A percentile compares a stretch with the other conserved stretches of the same genome.
These are phyloP conservation scores for Aureobasidium sp. DNA, from an alignment of 2,329 filamentous ascomycete genomes.

Conservation along the genomic window DNA sequence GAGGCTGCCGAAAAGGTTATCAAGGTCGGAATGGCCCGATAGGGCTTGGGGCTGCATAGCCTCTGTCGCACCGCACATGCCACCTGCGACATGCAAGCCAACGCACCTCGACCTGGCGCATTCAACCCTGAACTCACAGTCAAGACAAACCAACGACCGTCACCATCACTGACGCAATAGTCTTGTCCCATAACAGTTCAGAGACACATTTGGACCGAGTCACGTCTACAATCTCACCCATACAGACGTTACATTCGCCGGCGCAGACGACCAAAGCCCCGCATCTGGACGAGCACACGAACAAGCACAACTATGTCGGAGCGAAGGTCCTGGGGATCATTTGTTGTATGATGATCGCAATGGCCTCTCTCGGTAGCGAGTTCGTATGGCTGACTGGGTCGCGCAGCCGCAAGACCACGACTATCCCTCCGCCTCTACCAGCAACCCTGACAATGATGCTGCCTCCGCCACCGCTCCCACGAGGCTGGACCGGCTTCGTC, in stretches of 20 bases:
- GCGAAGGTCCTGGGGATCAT: conserved; percentile 17
- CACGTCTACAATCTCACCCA: neutral
- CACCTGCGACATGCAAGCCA: neutral
- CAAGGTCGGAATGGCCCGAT: neutral
- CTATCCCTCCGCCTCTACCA: conserved; percentile 36
- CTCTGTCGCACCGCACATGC: neutral
- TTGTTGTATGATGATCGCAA: conserved; percentile 13
- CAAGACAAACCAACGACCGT: neutral
- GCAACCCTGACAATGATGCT: conserved; percentile 18
- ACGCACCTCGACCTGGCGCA: neutral
- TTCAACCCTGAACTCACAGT: neutral
- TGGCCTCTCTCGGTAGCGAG: neutral
- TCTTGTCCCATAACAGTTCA: neutral
- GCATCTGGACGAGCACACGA: neutral
- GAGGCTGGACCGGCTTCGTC: conserved; percentile 28
- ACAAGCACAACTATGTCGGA: conserved; percentile 16
- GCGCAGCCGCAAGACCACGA: conserved; percentile 36
- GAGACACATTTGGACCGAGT: neutral
- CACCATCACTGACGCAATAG: neutral
- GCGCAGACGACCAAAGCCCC: neutral
- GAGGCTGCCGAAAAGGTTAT: neutral
- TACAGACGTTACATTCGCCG: neutral
- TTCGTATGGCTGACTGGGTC: conserved; percentile 9
- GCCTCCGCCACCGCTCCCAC: conserved; percentile 21
- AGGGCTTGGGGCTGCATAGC: neutral